These are phyloP conservation scores for Cucurbita argyrosperma DNA, from an alignment of 306 rosid genomes.

Conservation along the genomic window DNA sequence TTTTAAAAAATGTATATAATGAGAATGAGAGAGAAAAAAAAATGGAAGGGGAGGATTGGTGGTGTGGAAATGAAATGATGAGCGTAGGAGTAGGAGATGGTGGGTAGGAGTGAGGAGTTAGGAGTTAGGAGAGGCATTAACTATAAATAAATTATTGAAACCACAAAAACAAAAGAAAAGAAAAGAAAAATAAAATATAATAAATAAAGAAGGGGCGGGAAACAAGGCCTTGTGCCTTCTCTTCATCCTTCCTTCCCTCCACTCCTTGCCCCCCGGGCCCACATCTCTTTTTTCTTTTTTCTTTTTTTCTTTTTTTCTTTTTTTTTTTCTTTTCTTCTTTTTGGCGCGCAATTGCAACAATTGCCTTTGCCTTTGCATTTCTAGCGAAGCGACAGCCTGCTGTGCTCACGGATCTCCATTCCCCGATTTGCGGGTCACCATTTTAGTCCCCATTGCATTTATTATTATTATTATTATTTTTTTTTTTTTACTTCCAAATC, in stretches of 20 bases:
- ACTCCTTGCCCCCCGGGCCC: neutral
- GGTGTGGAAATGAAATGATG: neutral
- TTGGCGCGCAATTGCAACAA: neutral
- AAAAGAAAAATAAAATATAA: neutral
- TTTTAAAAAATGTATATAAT: too few species aligned
- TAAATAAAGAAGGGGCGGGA: neutral
- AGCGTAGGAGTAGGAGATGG: neutral
- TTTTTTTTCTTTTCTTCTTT: neutral
- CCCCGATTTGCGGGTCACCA: constrained; percentile 7
- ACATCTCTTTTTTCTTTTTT: neutral
- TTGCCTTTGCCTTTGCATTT: neutral
- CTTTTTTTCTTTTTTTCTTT: neutral
- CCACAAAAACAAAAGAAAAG: too few species aligned
- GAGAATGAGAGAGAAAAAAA: neutral
- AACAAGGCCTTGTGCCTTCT: neutral
- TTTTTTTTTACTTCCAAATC: neutral
- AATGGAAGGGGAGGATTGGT: neutral
- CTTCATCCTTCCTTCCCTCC: neutral
- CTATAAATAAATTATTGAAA: neutral
- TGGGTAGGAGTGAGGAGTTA: neutral
- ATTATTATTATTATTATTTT: neutral
- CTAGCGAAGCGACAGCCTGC: neutral
- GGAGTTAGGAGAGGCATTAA: neutral
- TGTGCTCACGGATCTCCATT: neutral
- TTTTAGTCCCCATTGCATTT: neutral